These are phyloP conservation scores for Royoungia palumana DNA, from an alignment of 768 basidiomycete genomes.

Conservation along the genomic window DNA sequence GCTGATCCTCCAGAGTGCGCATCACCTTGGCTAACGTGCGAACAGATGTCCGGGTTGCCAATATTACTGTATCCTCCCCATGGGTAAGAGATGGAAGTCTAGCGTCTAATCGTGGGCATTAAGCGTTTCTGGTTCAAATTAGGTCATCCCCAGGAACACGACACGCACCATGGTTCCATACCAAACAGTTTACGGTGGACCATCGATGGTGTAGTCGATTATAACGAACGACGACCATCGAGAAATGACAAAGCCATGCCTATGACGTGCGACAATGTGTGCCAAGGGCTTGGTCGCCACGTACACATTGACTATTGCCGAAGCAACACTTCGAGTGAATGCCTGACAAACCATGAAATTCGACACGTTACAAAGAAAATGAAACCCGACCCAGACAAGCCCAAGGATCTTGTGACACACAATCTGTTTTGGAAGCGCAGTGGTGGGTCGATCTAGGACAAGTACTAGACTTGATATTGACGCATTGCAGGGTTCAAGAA, in stretches of 20 bases:
- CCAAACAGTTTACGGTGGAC: slow-evolving; percentile 53
- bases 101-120: neutral
- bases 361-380: slow-evolving; percentile 43
- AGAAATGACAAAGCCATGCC: slow-evolving; percentile 53
- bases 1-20: slow-evolving; percentile 3
- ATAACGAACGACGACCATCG: slow-evolving; percentile 51
- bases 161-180: slow-evolving; percentile 62
- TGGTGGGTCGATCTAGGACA: slow-evolving; percentile 33
- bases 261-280: slow-evolving; percentile 58
- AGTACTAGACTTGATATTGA: neutral
- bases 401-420: slow-evolving; percentile 58
- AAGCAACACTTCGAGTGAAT: slow-evolving; percentile 31
- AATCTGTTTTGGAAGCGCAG: slow-evolving; percentile 53
- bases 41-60: slow-evolving; percentile 51
- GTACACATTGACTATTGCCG: slow-evolving; percentile 56
- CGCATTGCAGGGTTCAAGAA: slow-evolving; percentile 52
- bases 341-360: slow-evolving; percentile 38
- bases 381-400: slow-evolving; percentile 40
- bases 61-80: slow-evolving; percentile 54
- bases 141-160: slow-evolving; percentile 58
- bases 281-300: slow-evolving; percentile 50
- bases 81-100: slow-evolving; percentile 34
- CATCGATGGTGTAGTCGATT: slow-evolving; percentile 51
- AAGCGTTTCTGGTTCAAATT: slow-evolving; percentile 1
- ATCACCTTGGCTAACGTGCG: neutral